These are phyloP conservation scores for Cnidoscolus chayamansa DNA, from an alignment of 441 rosid genomes.

Conservation along the genomic window DNA sequence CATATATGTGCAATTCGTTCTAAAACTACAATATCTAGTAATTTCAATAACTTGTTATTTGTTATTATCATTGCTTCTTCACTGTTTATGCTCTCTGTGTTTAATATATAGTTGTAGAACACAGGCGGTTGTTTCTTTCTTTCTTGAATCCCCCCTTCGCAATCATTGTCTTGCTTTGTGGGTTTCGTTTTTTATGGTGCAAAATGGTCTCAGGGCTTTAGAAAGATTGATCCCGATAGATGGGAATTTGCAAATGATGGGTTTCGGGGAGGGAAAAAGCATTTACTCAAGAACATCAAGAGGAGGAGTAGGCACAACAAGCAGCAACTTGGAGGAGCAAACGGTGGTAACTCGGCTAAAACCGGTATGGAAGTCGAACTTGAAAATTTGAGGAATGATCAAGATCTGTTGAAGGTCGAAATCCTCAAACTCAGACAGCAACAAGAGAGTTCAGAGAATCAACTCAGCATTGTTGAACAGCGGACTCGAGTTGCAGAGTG, in stretches of 20 bases:
- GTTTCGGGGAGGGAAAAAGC: slow-evolving; percentile 59
- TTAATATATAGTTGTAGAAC: too few species aligned
- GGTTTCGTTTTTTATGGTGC: slow-evolving; percentile 11
- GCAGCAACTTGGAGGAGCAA: slow-evolving; percentile 21
- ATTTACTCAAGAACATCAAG: slow-evolving; percentile 64
- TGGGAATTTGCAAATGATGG: slow-evolving; percentile 74
- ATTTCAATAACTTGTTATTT: too few species aligned
- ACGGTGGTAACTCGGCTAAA: slow-evolving; percentile 12
- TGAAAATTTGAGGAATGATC: slow-evolving; percentile 45
- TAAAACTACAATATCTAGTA: too few species aligned
- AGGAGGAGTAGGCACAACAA: slow-evolving; percentile 50
- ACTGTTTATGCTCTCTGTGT: too few species aligned
- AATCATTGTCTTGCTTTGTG: neutral
- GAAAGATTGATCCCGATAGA: slow-evolving; percentile 62
- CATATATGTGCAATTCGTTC: too few species aligned
- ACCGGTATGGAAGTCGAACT: slow-evolving; percentile 34
- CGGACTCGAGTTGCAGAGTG: slow-evolving; percentile 41
- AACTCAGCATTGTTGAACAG: slow-evolving; percentile 38
- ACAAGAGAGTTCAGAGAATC: slow-evolving; percentile 41
- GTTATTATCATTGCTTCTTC: too few species aligned
- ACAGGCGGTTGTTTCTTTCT: too few species aligned
- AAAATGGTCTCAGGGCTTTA: slow-evolving; percentile 52
- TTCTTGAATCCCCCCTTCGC: too few species aligned
- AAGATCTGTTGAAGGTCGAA: slow-evolving; percentile 40
- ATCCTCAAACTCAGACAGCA: slow-evolving; percentile 41